Evolutionary conservation across 148 eudicot genomes (phyloP).

Genomic region (Fagopyrum homotropicum): DNA sequence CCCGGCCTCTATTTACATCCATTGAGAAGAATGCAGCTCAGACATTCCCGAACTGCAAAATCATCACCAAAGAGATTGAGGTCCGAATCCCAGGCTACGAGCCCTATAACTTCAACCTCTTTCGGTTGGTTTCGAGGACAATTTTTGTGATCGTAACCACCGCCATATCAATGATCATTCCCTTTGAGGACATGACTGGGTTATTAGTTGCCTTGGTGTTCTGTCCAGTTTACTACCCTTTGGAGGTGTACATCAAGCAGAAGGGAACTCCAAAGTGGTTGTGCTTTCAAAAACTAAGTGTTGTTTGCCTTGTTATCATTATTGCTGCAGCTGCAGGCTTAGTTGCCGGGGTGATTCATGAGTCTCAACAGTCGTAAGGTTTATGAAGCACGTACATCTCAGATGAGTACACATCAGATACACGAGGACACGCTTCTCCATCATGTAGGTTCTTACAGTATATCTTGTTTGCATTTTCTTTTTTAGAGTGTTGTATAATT

Average conservation of each 20-base stretch:
- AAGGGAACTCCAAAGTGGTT: slow-evolving; percentile 5
- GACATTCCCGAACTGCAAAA: neutral
- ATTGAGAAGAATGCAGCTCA: neutral
- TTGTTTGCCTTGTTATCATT: neutral
- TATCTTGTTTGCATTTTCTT: too few species aligned
- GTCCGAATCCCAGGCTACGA: neutral
- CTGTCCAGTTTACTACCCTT: slow-evolving; percentile 9
- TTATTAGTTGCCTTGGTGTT: neutral
- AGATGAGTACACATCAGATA: too few species aligned
- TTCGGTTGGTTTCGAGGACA: slow-evolving; percentile 8
- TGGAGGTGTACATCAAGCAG: slow-evolving; percentile 3
- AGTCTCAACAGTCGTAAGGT: too few species aligned
- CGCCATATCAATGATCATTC: slow-evolving; percentile 1
- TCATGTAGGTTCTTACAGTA: too few species aligned
- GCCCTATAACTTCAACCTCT: neutral
- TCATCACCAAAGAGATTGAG: slow-evolving; percentile 8
- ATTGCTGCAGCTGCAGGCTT: slow-evolving; percentile 9
- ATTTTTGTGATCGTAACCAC: slow-evolving; percentile 5
- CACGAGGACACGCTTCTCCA: too few species aligned
- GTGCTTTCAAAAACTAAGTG: neutral
- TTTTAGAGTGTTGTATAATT: too few species aligned
- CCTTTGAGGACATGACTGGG: neutral
- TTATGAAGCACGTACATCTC: too few species aligned
- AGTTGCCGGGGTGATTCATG: too few species aligned
- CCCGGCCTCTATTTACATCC: slow-evolving; percentile 2